phyloP scores from a whole-genome alignment of 2,329 filamentous ascomycete species.

The Claviceps digitariae region DNA sequence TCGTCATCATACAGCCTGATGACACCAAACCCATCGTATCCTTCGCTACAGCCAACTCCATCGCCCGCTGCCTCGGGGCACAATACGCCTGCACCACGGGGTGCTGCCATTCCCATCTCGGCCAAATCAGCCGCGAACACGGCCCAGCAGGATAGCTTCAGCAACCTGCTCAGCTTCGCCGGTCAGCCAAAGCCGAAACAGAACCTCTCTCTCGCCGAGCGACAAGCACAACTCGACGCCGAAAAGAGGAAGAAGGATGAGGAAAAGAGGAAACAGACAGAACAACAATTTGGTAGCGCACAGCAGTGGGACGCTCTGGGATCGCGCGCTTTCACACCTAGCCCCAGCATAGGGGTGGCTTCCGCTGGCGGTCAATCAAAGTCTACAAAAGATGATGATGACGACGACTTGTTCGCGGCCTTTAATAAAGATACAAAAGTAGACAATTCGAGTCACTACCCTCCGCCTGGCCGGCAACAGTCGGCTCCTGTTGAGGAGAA shows the following conservation, averaged over 20 bases:
- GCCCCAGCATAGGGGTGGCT: constrained; percentile 15
- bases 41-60: constrained; percentile 40
- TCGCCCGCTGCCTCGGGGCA: constrained; percentile 41
- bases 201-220: constrained; percentile 66
- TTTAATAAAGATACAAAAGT: constrained; percentile 55
- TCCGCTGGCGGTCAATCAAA: constrained; percentile 9
- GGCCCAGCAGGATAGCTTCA: constrained; percentile 58
- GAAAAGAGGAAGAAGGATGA: constrained; percentile 61
- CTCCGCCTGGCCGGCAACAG: constrained; percentile 33
- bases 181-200: constrained; percentile 40
- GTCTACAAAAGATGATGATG: constrained; percentile 19
- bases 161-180: constrained; percentile 53
- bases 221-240: constrained; percentile 52
- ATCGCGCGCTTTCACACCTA: constrained; percentile 31
- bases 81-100: constrained; percentile 40
- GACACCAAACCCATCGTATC: constrained; percentile 31
- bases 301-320: constrained; percentile 67
- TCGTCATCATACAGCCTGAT: constrained; percentile 18
- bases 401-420: constrained; percentile 52
- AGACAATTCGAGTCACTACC: constrained; percentile 52
- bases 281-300: constrained; percentile 63
- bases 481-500: constrained; percentile 31
- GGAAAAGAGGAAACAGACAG: constrained; percentile 56
- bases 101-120: constrained; percentile 24
- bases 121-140: constrained; percentile 36